phyloP scores from a whole-genome alignment of 805 yeast genomes.

The Helenozyma baotianmanensis region DNA sequence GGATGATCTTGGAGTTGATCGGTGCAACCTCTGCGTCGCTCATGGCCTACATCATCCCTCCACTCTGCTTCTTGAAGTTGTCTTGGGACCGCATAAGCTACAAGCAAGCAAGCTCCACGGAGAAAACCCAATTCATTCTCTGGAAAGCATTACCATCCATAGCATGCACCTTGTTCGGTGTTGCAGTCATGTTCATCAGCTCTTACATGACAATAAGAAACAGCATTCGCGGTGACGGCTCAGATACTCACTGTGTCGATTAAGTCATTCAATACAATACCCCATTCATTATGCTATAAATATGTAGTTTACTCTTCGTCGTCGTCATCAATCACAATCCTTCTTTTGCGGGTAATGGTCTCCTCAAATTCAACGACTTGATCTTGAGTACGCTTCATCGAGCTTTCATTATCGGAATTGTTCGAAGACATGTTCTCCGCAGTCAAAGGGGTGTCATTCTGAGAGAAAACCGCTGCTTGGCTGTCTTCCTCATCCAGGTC shows the following conservation, averaged over 20 bases:
- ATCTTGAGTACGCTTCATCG: conserved; percentile 1
- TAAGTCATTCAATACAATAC: conserved; percentile 20
- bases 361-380: conserved; percentile 9
- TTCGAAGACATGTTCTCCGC: not conserved
- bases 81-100: conserved; percentile 41
- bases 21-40: conserved; percentile 92
- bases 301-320: conserved; percentile 16
- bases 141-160: conserved; percentile 53
- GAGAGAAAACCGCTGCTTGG: not conserved
- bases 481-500: conserved; percentile 13
- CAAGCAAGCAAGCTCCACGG: conserved; percentile 15
- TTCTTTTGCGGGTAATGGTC: conserved; percentile 17
- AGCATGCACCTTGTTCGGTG: conserved; percentile 66
- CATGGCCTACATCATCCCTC: conserved; percentile 91
- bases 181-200: conserved; percentile 73
- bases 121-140: conserved; percentile 25
- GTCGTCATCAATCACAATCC: conserved; percentile 21
- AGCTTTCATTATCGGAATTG: not conserved
- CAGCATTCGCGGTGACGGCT: conserved; percentile 34
- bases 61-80: conserved; percentile 71
- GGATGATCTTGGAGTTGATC: conserved; percentile 81
- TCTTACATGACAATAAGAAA: conserved; percentile 64
- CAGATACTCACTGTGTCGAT: conserved; percentile 45
- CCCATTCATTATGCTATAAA: too few relatives aligned
- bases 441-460: conserved; percentile 1